A percentile compares a stretch with the other conserved stretches of the same genome.
These are phyloP conservation scores for Penicillium expansum DNA, from an alignment of 2,329 filamentous ascomycete genomes.

Conservation along the genomic window DNA sequence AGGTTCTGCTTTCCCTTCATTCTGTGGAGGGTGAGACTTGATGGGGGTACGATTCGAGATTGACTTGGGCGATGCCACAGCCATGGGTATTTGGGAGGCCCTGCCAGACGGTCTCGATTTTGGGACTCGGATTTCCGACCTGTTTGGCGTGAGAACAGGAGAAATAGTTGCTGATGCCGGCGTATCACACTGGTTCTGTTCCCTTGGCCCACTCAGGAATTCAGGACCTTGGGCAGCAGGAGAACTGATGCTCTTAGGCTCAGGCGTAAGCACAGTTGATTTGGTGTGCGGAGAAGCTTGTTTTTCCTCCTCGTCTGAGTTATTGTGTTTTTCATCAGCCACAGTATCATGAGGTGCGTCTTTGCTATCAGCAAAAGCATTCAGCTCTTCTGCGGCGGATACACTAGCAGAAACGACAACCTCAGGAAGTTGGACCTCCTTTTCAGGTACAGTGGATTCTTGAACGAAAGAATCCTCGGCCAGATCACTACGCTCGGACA, in stretches of 20 bases:
- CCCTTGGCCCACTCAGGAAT: not conserved
- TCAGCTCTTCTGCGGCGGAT: not conserved
- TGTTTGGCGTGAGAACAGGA: not conserved
- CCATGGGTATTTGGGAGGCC: constrained; percentile 3
- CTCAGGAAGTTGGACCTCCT: not conserved
- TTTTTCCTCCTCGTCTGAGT: not conserved
- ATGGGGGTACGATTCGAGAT: not conserved
- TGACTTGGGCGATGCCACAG: constrained; percentile 1
- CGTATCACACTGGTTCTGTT: not conserved
- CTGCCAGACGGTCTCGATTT: not conserved
- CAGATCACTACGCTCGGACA: constrained; percentile 8
- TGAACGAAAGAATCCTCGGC: constrained; percentile 12
- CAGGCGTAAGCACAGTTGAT: not conserved
- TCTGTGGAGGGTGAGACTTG: not conserved
- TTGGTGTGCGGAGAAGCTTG: not conserved
- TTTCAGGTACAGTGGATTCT: not conserved
- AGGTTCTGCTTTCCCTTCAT: constrained; percentile 9
- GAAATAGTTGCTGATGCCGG: not conserved
- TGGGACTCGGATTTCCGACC: not conserved
- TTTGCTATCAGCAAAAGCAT: not conserved
- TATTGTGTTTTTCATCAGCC: too few relatives aligned
- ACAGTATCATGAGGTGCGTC: not conserved
- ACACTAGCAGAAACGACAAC: not conserved
- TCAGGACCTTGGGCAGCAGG: not conserved
- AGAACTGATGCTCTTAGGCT: not conserved